Evolutionary conservation across 768 basidiomycete species (phyloP), one percentile per base, ranked within the genome.

Genomic region (Pilatotrama ljubarskyi): DNA sequence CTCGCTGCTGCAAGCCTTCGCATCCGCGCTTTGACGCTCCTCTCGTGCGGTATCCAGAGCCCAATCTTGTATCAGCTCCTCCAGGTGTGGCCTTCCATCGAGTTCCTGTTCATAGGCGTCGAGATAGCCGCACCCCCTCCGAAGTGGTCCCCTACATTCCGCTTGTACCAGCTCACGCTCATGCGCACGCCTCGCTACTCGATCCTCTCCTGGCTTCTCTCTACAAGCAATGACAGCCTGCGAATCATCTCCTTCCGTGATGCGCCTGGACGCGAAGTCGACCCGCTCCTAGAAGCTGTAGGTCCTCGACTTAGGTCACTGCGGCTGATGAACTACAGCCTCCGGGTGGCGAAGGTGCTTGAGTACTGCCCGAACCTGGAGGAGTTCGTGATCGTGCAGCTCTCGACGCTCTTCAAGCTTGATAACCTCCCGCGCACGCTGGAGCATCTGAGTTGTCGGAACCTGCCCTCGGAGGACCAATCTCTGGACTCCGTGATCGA

Each of bases 51-150:
- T 43, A 68, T 77, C 1, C 77, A 79, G 65, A 78, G 79, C 6
- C 77, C 78, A 15, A 67, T 80, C 20, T 61, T 80, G 5, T 82
- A 77, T 51, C 75, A 80, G 50, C 68, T 82, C 0, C 66, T 81
- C 18, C 64, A 61, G 0, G 69, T 78, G 38, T 77, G 78, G 70
- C 74, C 76, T 0, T 66, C 61, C 18, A 61, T 80, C 55, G 69
- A 64, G 20, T 78, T 76, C 64, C 71, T 82, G 55, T 72, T 71
- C 38, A 50, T 81, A 22, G 76, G 73, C 5, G 64, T 70, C 5
- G 78, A 79, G 56, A 69, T 79, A 40, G 74, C 66, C 1, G 65
- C 67, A 14, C 77, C 77, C 2, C 75, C 75, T 44, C 62, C 68
- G 1, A 40, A 52, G 10, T 62, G 64, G 41, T 58, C 65, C 8